phyloP scores from a whole-genome alignment of 176 grass and related monocot genomes.

The Eleusine coracana region DNA sequence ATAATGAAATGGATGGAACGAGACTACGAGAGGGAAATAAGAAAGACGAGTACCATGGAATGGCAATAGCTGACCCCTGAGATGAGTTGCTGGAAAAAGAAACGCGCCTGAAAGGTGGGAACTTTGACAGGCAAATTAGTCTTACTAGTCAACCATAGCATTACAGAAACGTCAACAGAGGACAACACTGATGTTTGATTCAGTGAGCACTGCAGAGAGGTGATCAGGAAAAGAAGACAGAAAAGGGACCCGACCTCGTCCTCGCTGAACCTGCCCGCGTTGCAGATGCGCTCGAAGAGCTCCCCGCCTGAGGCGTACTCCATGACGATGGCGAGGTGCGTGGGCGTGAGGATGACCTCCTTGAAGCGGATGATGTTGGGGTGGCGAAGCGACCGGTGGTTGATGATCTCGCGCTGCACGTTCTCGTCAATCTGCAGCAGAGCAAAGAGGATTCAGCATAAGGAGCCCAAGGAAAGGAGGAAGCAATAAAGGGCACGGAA shows the following conservation, averaged over 20 bases:
- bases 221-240: background rate
- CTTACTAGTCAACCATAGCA: constrained; percentile 3
- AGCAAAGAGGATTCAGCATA: too few relatives aligned
- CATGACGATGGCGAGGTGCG: constrained; percentile 87
- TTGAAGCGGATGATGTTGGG: constrained; percentile 95
- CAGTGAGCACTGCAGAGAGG: background rate
- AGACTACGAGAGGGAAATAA: background rate
- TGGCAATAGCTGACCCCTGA: constrained; percentile 86
- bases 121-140: background rate
- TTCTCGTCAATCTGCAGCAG: constrained; percentile 88
- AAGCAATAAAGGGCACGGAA: background rate
- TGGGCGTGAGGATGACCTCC: constrained; percentile 85
- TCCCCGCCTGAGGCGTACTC: constrained; percentile 80
- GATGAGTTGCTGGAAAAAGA: constrained; percentile 83
- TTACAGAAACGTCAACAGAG: background rate
- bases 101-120: constrained; percentile 58
- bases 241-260: constrained; percentile 52
- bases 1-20: background rate
- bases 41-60: constrained; percentile 53
- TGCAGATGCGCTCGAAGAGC: constrained; percentile 85
- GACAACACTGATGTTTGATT: background rate
- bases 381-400: constrained; percentile 85
- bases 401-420: constrained; percentile 97
- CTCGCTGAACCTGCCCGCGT: constrained; percentile 79
- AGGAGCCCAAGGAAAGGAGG: background rate